Conservation (phyloP, 2,329 filamentous ascomycete species). For the Stemphylium lycopersici region DNA sequence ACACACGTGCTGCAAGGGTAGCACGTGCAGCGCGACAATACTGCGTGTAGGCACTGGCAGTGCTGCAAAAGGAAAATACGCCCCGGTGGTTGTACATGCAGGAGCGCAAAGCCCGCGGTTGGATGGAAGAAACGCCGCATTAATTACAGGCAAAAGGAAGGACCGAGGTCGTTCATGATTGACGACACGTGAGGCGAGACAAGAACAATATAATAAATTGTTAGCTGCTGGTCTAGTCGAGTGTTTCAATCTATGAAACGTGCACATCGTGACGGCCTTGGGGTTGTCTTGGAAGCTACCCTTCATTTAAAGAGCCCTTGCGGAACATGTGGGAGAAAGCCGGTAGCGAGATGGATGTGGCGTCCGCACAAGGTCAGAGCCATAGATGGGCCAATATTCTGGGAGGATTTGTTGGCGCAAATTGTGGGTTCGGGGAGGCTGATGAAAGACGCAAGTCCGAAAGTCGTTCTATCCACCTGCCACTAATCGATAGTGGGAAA, state of each 20-base stretch:
- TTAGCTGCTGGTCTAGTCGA: slow-evolving; percentile 25
- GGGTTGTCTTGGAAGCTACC: slow-evolving; percentile 3
- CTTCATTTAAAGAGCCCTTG: slow-evolving; percentile 28
- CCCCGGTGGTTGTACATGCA: slow-evolving; percentile 3
- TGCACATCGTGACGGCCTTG: slow-evolving; percentile 20
- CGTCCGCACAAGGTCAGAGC: slow-evolving; percentile 8
- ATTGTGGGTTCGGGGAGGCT: slow-evolving; percentile 22
- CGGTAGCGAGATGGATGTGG: slow-evolving; percentile 10
- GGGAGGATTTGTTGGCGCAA: slow-evolving; percentile 29
- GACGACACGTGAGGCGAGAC: slow-evolving; percentile 14
- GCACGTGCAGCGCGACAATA: not conserved
- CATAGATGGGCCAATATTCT: slow-evolving; percentile 20
- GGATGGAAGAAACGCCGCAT: slow-evolving; percentile 31
- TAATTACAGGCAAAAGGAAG: slow-evolving; percentile 29
- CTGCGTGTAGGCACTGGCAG: not conserved
- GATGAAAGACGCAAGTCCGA: slow-evolving; percentile 22
- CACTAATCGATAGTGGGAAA: slow-evolving; percentile 23
- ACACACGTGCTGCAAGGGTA: slow-evolving; percentile 24
- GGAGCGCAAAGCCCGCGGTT: slow-evolving; percentile 36
- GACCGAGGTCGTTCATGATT: slow-evolving; percentile 18
- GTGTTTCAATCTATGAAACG: slow-evolving; percentile 32
- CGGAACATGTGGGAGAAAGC: slow-evolving; percentile 21
- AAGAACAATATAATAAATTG: slow-evolving; percentile 44
- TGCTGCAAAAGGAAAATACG: slow-evolving; percentile 4
- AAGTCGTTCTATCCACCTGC: slow-evolving; percentile 12